Evolutionary conservation across 495 filamentous ascomycete genomes (phyloP).

Genomic region (Halenospora varia): DNA sequence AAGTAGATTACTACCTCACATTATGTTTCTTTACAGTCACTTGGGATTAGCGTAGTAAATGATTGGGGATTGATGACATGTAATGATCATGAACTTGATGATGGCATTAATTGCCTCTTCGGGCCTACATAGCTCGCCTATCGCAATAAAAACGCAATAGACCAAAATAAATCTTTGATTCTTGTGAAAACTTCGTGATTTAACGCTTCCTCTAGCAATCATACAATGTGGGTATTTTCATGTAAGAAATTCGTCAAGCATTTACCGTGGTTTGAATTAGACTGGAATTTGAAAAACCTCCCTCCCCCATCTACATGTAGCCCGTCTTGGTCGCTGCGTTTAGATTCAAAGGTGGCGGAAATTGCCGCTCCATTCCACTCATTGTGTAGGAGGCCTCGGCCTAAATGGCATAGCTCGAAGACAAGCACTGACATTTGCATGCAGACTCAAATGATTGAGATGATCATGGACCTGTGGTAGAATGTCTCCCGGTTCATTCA

Average conservation of each 20-base stretch:
- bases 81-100: constrained; percentile 15
- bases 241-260: constrained; percentile 4
- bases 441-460: constrained; percentile 36
- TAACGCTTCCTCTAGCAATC: too few species aligned
- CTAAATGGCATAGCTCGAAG: constrained; percentile 27
- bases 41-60: constrained; percentile 12
- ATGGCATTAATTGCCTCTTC: neutral
- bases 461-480: constrained; percentile 46
- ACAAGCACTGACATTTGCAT: constrained; percentile 43
- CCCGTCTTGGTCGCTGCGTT: too few species aligned
- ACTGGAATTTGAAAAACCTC: too few species aligned
- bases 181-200: constrained; percentile 4
- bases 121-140: neutral
- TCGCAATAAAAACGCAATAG: neutral
- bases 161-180: neutral
- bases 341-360: too few species aligned
- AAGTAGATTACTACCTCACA: constrained; percentile 63
- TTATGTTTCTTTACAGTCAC: constrained; percentile 17
- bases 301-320: too few species aligned
- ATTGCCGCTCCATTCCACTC: neutral
- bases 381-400: neutral
- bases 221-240: too few species aligned
- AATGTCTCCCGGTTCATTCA: constrained; percentile 30
- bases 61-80: neutral
- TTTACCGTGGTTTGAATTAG: too few species aligned